Evolutionary conservation across 192 early-diverging fungal genomes (phyloP).

Genomic region (Obelidium mucronatum): DNA sequence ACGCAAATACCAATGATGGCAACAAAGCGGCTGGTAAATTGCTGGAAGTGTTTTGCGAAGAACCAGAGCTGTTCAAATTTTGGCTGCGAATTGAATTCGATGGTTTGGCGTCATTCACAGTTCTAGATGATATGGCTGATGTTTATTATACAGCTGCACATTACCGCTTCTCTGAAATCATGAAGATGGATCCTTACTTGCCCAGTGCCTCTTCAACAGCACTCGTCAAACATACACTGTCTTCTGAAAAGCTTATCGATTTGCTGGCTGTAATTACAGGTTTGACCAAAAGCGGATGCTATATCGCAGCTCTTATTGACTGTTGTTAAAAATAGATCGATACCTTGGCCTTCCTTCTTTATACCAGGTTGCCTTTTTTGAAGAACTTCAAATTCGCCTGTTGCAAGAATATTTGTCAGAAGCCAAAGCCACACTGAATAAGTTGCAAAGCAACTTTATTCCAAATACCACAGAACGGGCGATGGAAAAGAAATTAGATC

Average conservation of each 20-base stretch:
- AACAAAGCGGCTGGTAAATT: background rate
- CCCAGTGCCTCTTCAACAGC: background rate
- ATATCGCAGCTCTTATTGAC: background rate
- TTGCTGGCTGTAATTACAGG: constrained; percentile 15
- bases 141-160: background rate
- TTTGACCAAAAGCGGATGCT: background rate
- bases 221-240: constrained; percentile 18
- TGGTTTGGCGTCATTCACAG: too few relatives aligned
- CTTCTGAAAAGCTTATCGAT: constrained; percentile 30
- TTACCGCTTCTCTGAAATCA: background rate
- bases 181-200: constrained; percentile 26
- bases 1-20: background rate
- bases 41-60: constrained; percentile 3
- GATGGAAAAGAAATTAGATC: background rate
- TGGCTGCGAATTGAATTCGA: constrained; percentile 22
- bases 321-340: constrained; percentile 7
- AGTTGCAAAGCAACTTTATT: constrained; percentile 4
- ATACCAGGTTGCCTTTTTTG: constrained; percentile 25
- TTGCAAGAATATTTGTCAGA: background rate
- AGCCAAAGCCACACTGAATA: constrained; percentile 7
- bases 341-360: background rate
- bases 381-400: constrained; percentile 12
- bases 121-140: too few relatives aligned
- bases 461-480: background rate
- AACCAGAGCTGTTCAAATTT: background rate